phyloP scores from a whole-genome alignment of 495 filamentous ascomycete species.

The Hyaloscypha variabilis region DNA sequence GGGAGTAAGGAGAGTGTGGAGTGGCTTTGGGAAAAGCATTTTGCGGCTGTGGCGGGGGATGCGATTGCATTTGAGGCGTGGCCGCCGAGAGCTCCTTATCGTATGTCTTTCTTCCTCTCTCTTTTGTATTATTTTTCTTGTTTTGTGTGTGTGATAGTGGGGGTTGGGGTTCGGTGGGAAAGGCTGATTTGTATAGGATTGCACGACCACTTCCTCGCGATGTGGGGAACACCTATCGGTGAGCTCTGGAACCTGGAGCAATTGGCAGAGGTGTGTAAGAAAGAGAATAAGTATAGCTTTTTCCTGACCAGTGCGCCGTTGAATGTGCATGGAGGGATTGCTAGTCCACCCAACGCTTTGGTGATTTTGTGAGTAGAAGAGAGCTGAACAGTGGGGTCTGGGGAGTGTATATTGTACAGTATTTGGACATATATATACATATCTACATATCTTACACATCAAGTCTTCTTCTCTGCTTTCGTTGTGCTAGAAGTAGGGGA shows the following conservation, averaged over 20 bases:
- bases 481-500: not conserved
- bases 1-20: conserved; percentile 59
- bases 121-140: not conserved
- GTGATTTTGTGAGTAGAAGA: conserved; percentile 21
- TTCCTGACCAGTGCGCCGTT: conserved; percentile 30
- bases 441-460: not conserved
- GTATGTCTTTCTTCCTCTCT: conserved; percentile 7
- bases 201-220: conserved; percentile 50
- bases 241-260: conserved; percentile 61
- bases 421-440: not conserved
- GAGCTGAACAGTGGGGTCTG: not conserved
- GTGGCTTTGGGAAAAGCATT: conserved; percentile 66
- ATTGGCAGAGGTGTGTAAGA: conserved; percentile 34
- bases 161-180: not conserved
- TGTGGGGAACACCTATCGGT: conserved; percentile 61
- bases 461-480: not conserved
- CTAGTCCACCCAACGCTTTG: conserved; percentile 31
- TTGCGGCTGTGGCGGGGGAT: conserved; percentile 57
- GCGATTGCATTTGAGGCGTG: conserved; percentile 50
- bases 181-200: conserved; percentile 36
- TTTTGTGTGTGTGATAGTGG: too few relatives aligned
- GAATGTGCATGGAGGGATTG: conserved; percentile 29
- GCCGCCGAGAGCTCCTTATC: conserved; percentile 30
- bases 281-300: conserved; percentile 29
- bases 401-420: not conserved